Conservation (phyloP, 306 rosid species). For the Psophocarpus tetragonolobus region DNA sequence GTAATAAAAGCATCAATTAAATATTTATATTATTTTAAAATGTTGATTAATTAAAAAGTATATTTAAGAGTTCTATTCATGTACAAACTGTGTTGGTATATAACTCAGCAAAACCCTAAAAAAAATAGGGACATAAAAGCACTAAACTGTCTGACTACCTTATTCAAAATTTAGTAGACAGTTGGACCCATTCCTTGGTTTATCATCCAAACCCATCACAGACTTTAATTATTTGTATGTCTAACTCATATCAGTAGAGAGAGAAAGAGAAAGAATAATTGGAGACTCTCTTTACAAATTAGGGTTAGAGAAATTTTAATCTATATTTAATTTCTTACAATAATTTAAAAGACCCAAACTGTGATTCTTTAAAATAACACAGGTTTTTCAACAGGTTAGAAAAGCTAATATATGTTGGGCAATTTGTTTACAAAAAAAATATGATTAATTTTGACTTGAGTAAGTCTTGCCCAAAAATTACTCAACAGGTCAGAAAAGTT, state of each 20-base stretch:
- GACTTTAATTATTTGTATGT: slow-evolving; percentile 31
- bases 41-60: too few species aligned
- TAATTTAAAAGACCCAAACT: too few species aligned
- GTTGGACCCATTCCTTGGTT: slow-evolving; percentile 36
- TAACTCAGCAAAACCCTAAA: too few species aligned
- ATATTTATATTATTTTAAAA: too few species aligned
- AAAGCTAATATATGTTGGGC: too few species aligned
- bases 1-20: too few species aligned
- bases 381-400: too few species aligned
- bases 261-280: not conserved
- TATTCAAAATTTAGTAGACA: slow-evolving; percentile 25
- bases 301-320: slow-evolving; percentile 22
- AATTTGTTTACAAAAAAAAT: not conserved
- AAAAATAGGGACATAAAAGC: slow-evolving; percentile 14
- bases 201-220: slow-evolving; percentile 31
- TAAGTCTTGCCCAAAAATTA: slow-evolving; percentile 3
- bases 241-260: slow-evolving; percentile 20
- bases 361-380: too few species aligned
- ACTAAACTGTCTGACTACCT: slow-evolving; percentile 9
- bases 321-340: not conserved
- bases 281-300: slow-evolving; percentile 6
- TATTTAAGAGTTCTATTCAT: too few species aligned
- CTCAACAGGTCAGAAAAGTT: slow-evolving; percentile 42
- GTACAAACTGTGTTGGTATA: too few species aligned
- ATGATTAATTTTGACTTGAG: not conserved